phyloP scores from a whole-genome alignment of 169 alveolate species.

The Eimeria acervulina region DNA sequence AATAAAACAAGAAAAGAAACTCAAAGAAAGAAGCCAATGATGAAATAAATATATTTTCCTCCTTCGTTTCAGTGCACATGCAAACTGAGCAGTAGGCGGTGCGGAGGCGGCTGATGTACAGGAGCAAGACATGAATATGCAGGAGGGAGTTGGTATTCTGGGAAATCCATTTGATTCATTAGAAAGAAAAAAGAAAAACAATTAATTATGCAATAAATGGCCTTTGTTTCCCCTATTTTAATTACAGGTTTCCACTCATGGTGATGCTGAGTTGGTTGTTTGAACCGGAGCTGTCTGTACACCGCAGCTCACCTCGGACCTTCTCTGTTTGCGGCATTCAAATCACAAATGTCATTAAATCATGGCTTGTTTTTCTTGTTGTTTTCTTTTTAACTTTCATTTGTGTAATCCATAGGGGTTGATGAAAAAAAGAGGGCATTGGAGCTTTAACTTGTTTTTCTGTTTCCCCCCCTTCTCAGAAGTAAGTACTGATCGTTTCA shows the following conservation, averaged over 20 bases:
- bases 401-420: background rate
- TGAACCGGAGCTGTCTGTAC: background rate
- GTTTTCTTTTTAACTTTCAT: background rate
- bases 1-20: background rate
- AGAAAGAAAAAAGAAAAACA: background rate
- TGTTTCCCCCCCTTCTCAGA: background rate
- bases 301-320: constrained; percentile 1
- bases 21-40: background rate
- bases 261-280: no score
- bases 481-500: no score
- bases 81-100: background rate
- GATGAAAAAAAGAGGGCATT: background rate
- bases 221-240: no score
- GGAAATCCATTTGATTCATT: background rate
- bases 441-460: background rate
- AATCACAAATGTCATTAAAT: background rate
- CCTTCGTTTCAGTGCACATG: background rate
- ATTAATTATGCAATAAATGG: background rate
- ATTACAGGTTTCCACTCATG: no score
- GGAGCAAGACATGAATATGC: background rate
- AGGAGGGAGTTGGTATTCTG: background rate
- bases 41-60: background rate
- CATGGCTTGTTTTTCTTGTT: background rate
- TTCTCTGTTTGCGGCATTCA: background rate
- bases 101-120: background rate